These are phyloP conservation scores for Pachysolen tannophilus DNA, from an alignment of 805 yeast genomes.

Conservation along the genomic window DNA sequence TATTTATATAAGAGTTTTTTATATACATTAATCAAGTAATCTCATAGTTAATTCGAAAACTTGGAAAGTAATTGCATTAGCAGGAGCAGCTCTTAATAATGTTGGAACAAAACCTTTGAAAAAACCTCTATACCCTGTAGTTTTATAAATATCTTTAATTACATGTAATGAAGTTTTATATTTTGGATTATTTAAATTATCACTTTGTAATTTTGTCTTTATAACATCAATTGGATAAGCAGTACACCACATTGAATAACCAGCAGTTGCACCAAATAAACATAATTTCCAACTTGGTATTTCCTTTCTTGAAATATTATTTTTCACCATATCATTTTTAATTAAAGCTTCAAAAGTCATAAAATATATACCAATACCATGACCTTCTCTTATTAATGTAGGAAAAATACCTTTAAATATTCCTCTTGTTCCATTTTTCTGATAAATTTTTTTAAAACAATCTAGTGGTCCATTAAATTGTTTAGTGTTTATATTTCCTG, in stretches of 20 bases:
- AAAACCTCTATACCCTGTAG: constrained; percentile 69
- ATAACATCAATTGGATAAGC: constrained; percentile 87
- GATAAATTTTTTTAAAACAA: constrained; percentile 50
- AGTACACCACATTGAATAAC: constrained; percentile 81
- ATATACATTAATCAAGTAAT: constrained; percentile 28
- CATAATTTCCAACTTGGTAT: constrained; percentile 87
- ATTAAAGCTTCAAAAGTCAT: constrained; percentile 86
- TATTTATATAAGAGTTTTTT: too few relatives aligned
- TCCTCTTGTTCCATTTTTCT: constrained; percentile 47
- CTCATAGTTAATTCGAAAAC: constrained; percentile 91
- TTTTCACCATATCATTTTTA: constrained; percentile 46
- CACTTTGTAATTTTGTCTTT: constrained; percentile 78
- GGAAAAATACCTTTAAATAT: constrained; percentile 79
- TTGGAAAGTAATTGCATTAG: constrained; percentile 93
- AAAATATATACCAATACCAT: constrained; percentile 87
- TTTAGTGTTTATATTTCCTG: constrained; percentile 37
- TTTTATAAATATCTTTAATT: constrained; percentile 38
- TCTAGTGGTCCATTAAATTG: constrained; percentile 67
- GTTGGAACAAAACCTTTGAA: constrained; percentile 92
- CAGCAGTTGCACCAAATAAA: constrained; percentile 82
- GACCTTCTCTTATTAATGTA: constrained; percentile 74
- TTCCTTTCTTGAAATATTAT: constrained; percentile 49
- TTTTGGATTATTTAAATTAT: constrained; percentile 47
- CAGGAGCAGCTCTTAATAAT: constrained; percentile 94
- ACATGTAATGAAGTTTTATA: constrained; percentile 58